Evolutionary conservation across 352 stramenopile species (phyloP), one percentile per base, ranked within the genome.

Genomic region (Globisporangium cylindrosporum): DNA sequence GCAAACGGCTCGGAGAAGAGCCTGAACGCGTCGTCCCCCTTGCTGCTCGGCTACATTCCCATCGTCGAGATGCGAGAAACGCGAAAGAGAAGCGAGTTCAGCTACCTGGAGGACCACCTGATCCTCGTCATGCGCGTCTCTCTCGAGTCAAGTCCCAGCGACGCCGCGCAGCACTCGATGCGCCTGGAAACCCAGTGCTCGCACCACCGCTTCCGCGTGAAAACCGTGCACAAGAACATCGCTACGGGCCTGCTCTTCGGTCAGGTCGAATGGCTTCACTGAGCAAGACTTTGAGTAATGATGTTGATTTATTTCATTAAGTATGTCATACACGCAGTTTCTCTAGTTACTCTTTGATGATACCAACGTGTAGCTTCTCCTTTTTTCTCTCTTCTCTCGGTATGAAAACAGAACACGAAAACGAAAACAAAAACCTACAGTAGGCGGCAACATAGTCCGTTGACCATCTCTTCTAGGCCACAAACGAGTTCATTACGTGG

Each of bases 401-500:
- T 43, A 15, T 43, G 38, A 46, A 46, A 46, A 46, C 38, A 41
- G 20, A 46, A 46, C 20, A 46, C 38, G 12, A 46, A 46, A 46
- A 25, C 15, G 7, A 59, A 36, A 22, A 24, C 27, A 41, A 32
- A 9, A 46, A 65, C 29, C 22, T 34, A 32, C 29, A 32, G 29
- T 32, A 43, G 22, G n/a, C 27, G 32, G 32, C 32, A 36, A 18
- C 5, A 27, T 4, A n/a, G 14, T 4, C 27, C 4, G 51, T 14
- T 12, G 36, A 43, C 36, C 9, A 43, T 14, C 15, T 73, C 73
- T 24, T 20, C 77, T 59, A 93, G 1, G 88, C 53, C 38, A 90
- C 24, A 51, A 93, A 86, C 18, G 81, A 86, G 67, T 93, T 80
- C 71, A 91, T 89, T 56, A 89, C 74, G 71, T 94, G 86, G 57